Percentiles rank a stretch among this genome's conserved stretches.
phyloP scores from a whole-genome alignment of 352 stramenopile species.

The Phytophthora sp. region DNA sequence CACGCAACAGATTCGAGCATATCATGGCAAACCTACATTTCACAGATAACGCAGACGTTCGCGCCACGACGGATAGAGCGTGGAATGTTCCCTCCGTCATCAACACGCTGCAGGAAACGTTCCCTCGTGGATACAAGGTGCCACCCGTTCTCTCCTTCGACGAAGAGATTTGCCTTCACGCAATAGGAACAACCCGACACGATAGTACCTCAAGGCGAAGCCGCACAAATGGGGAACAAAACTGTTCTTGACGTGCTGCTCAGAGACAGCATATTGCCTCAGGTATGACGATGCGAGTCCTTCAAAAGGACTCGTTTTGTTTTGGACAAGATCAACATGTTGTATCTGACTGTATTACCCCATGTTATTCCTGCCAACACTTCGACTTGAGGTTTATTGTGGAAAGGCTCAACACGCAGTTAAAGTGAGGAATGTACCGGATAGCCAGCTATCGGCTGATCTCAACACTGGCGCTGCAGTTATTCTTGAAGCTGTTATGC shows the following conservation, averaged over 20 bases:
- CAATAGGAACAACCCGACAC: background rate
- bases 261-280: conserved; percentile 4
- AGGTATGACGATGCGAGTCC: background rate
- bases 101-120: background rate
- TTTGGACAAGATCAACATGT: conserved; percentile 6
- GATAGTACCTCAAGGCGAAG: too few relatives aligned
- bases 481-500: conserved; percentile 3
- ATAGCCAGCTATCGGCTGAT: conserved; percentile 1
- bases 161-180: background rate
- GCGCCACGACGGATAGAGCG: background rate
- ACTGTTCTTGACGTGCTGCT: conserved; percentile 11
- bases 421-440: background rate
- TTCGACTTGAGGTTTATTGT: conserved; percentile 9
- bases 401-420: background rate
- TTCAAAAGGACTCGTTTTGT: background rate
- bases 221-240: conserved; percentile 7
- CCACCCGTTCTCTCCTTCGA: background rate
- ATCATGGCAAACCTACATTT: conserved; percentile 9
- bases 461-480: conserved; percentile 1
- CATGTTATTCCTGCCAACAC: background rate
- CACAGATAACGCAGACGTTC: background rate
- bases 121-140: background rate
- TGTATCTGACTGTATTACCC: conserved; percentile 1
- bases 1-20: background rate
- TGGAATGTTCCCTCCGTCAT: background rate